These are phyloP conservation scores for Neospermospora avenae DNA, from an alignment of 2,329 filamentous ascomycete genomes.

Conservation along the genomic window DNA sequence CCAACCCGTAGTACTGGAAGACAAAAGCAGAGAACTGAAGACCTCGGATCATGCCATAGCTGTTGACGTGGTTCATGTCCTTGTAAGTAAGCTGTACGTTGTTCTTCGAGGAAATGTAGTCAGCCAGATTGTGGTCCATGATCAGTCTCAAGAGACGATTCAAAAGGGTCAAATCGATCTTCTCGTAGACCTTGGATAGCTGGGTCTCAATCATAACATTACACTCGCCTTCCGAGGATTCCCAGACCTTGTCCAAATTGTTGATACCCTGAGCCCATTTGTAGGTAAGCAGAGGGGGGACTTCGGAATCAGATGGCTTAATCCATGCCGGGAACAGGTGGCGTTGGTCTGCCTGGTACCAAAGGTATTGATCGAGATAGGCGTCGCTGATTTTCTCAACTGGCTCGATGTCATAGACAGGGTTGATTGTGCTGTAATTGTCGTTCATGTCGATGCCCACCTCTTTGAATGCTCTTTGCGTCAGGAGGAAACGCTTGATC, in stretches of 20 bases:
- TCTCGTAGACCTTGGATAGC: slow-evolving; percentile 98
- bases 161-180: slow-evolving; percentile 93
- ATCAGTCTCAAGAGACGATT: slow-evolving; percentile 91
- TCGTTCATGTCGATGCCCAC: slow-evolving; percentile 99
- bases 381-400: slow-evolving; percentile 99
- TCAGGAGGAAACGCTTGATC: slow-evolving; percentile 96
- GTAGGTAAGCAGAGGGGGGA: slow-evolving; percentile 89
- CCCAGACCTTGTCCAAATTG: slow-evolving; percentile 94
- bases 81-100: slow-evolving; percentile 99
- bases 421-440: slow-evolving; percentile 98
- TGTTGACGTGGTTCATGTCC: slow-evolving; percentile 99
- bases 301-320: slow-evolving; percentile 97
- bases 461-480: slow-evolving; percentile 97
- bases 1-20: slow-evolving; percentile 97
- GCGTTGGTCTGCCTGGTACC: slow-evolving; percentile 97
- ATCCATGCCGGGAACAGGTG: slow-evolving; percentile 98
- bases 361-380: slow-evolving; percentile 96
- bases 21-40: slow-evolving; percentile 98
- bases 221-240: slow-evolving; percentile 88
- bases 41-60: slow-evolving; percentile 96
- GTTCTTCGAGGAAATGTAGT: slow-evolving; percentile 99
- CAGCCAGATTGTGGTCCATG: slow-evolving; percentile 98
- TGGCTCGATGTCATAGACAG: slow-evolving; percentile 97
- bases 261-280: slow-evolving; percentile 99
- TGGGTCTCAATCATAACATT: slow-evolving; percentile 99